These are phyloP conservation scores for Stemphylium lycopersici DNA, from an alignment of 2,329 filamentous ascomycete species.

Conservation along the genomic window DNA sequence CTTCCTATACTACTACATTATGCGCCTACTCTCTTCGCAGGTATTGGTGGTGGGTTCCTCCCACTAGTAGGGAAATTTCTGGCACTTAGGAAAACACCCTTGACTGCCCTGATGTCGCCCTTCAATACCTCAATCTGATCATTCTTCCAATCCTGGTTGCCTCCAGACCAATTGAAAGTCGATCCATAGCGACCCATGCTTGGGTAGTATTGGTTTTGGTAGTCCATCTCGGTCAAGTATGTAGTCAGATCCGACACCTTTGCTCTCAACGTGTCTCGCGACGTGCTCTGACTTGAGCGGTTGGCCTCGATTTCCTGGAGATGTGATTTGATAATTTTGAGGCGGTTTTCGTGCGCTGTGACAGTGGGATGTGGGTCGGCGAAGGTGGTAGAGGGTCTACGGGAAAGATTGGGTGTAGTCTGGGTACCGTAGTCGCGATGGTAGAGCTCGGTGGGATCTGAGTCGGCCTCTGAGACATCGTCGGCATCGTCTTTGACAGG, in stretches of 20 bases:
- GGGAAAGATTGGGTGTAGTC: conserved; percentile 64
- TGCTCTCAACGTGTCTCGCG: conserved; percentile 57
- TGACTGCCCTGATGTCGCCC: conserved; percentile 77
- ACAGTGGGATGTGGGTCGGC: conserved; percentile 36
- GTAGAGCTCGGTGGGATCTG: conserved; percentile 77
- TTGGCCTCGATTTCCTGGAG: conserved; percentile 58
- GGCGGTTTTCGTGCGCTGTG: conserved; percentile 51
- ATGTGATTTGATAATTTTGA: conserved; percentile 60
- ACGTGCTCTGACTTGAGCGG: conserved; percentile 58
- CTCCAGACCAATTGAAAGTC: conserved; percentile 38
- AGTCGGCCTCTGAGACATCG: conserved; percentile 57
- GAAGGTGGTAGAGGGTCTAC: conserved; percentile 40
- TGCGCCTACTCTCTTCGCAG: conserved; percentile 28
- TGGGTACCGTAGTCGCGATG: conserved; percentile 82
- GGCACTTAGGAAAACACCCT: conserved; percentile 77
- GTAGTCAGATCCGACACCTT: conserved; percentile 62
- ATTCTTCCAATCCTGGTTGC: conserved; percentile 58
- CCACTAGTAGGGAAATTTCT: conserved; percentile 66
- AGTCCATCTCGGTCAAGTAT: conserved; percentile 62
- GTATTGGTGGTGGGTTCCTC: conserved; percentile 24
- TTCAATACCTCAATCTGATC: conserved; percentile 77
- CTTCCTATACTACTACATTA: conserved; percentile 2
- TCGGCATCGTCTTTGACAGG: conserved; percentile 39
- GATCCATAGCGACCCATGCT: conserved; percentile 37
- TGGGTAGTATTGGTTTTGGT: conserved; percentile 51